Evolutionary conservation across 164 flowering plant genomes (phyloP).

Genomic region (Akebia trifoliata): DNA sequence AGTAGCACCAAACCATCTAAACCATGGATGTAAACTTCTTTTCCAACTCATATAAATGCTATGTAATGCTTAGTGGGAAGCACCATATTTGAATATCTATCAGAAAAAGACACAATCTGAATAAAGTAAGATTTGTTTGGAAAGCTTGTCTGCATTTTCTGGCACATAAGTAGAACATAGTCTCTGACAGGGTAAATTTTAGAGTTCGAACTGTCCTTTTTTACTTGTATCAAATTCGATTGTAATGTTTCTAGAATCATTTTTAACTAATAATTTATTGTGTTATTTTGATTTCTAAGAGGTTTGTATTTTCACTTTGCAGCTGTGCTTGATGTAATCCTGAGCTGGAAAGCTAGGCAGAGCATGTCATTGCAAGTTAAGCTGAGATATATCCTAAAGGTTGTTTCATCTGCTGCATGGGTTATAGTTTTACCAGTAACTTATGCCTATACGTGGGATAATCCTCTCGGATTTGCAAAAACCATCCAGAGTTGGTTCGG

Average conservation of each 20-base stretch:
- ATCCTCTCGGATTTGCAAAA: conserved; percentile 80
- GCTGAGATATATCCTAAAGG: conserved; percentile 81
- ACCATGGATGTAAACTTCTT: too few species aligned
- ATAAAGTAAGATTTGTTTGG: too few species aligned
- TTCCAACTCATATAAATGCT: too few species aligned
- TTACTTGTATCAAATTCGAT: too few species aligned
- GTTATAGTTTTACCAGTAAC: conserved; percentile 83
- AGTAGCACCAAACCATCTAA: too few species aligned
- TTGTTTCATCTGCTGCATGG: conserved; percentile 86
- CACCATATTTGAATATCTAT: too few species aligned
- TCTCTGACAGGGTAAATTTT: too few species aligned
- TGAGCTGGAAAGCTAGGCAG: conserved; percentile 76
- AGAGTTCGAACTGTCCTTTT: too few species aligned
- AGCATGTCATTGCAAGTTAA: conserved; percentile 84
- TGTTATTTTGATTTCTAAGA: conserved; percentile 10
- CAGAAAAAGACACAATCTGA: too few species aligned
- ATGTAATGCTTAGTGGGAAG: too few species aligned
- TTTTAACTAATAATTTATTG: not conserved
- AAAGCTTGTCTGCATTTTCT: too few species aligned
- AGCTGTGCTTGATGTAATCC: conserved; percentile 81
- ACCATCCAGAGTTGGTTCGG: conserved; percentile 89
- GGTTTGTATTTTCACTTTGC: conserved; percentile 27
- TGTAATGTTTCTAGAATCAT: not conserved
- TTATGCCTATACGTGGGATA: conserved; percentile 80
- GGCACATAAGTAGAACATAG: too few species aligned